Conservation (phyloP, 164 flowering plant species). For the Chimonanthus praecox region DNA sequence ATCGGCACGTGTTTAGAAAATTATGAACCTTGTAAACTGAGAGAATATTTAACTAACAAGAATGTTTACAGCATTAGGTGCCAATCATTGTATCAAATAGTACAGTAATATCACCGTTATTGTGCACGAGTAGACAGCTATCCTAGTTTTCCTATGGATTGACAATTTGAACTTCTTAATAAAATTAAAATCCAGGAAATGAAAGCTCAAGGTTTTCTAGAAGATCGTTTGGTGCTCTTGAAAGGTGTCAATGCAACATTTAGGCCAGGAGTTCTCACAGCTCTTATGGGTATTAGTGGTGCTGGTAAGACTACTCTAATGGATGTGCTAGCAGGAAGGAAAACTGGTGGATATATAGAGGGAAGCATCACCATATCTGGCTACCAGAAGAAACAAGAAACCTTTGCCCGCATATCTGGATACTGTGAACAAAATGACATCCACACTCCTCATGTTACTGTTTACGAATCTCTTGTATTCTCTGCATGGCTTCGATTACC, state of each 20-base stretch:
- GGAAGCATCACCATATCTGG: conserved; percentile 45
- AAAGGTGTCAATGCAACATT: conserved; percentile 43
- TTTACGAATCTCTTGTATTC: conserved; percentile 40
- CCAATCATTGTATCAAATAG: too few relatives aligned
- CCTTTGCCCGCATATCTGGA: conserved; percentile 48
- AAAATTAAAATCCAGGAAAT: conserved; percentile 20
- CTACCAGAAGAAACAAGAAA: conserved; percentile 43
- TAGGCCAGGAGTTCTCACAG: conserved; percentile 55
- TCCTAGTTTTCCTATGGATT: too few relatives aligned
- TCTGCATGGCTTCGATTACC: conserved; percentile 53
- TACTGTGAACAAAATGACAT: conserved; percentile 56
- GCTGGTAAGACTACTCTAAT: conserved; percentile 56
- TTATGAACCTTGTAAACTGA: not conserved
- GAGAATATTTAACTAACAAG: too few relatives aligned
- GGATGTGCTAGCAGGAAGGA: conserved; percentile 54
- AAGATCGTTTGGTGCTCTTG: conserved; percentile 31
- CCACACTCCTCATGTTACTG: conserved; percentile 46
- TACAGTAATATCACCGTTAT: too few relatives aligned
- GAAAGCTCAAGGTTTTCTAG: conserved; percentile 39
- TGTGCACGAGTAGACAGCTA: not conserved
- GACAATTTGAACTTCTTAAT: not conserved
- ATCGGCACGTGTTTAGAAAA: not conserved
- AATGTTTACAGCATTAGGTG: too few relatives aligned
- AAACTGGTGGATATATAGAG: conserved; percentile 42
- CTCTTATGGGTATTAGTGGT: conserved; percentile 56